These are phyloP conservation scores for Paradendryphiella salina DNA, from an alignment of 2,329 filamentous ascomycete genomes.

Conservation along the genomic window DNA sequence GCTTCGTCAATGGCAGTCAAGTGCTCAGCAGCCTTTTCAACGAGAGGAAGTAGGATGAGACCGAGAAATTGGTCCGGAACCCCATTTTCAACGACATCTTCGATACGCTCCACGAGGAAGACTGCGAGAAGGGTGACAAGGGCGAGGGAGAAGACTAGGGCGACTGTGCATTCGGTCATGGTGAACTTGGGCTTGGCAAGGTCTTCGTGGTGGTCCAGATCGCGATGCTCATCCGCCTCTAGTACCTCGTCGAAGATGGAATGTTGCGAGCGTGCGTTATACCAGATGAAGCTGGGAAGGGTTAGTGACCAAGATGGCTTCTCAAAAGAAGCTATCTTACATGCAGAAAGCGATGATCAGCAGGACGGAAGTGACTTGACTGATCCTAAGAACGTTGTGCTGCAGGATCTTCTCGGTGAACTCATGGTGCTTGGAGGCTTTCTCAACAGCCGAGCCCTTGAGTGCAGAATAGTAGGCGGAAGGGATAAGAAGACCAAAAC, in stretches of 20 bases:
- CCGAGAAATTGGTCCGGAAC: slow-evolving; percentile 62
- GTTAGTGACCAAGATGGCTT: slow-evolving; percentile 48
- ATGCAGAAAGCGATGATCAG: slow-evolving; percentile 44
- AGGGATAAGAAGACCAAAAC: slow-evolving; percentile 53
- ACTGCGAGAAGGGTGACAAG: slow-evolving; percentile 75
- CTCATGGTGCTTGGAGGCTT: slow-evolving; percentile 31
- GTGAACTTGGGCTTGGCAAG: slow-evolving; percentile 69
- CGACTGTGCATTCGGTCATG: slow-evolving; percentile 70
- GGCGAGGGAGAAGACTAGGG: slow-evolving; percentile 65
- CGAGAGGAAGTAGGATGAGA: slow-evolving; percentile 76
- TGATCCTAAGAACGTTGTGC: slow-evolving; percentile 43
- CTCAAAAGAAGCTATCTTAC: slow-evolving; percentile 31
- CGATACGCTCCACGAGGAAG: slow-evolving; percentile 73
- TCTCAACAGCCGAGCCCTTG: slow-evolving; percentile 40
- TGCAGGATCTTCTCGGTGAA: slow-evolving; percentile 42
- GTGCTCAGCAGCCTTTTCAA: slow-evolving; percentile 87
- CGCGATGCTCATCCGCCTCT: slow-evolving; percentile 68
- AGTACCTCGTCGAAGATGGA: slow-evolving; percentile 77
- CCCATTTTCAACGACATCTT: slow-evolving; percentile 59
- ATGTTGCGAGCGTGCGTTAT: slow-evolving; percentile 75
- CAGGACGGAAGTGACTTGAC: slow-evolving; percentile 43
- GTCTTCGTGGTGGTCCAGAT: slow-evolving; percentile 66
- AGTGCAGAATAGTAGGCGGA: slow-evolving; percentile 51
- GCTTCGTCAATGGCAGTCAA: slow-evolving; percentile 83
- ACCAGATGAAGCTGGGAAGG: slow-evolving; percentile 64